Percentiles rank a stretch among this genome's conserved stretches.
phyloP scores from a whole-genome alignment of 108 stramenopile species.

The Schizochytrium sp. region DNA sequence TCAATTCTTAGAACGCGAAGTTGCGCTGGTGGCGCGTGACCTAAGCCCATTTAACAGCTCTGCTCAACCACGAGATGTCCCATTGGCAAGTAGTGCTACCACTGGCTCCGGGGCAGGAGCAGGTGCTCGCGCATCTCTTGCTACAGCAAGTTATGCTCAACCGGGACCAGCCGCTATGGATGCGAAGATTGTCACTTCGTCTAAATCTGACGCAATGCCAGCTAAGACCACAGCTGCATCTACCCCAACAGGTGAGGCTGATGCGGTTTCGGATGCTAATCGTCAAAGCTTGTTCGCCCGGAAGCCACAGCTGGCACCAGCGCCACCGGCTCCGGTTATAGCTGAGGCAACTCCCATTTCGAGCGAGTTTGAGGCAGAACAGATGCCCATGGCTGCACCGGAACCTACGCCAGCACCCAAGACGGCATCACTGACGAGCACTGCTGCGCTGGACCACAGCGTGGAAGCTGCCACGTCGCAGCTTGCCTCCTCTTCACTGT shows the following conservation, averaged over 20 bases:
- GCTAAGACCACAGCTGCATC: neutral
- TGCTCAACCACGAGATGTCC: neutral
- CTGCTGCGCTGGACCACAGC: no score
- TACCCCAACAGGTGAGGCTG: neutral
- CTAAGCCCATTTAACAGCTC: neutral
- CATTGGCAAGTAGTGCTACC: neutral
- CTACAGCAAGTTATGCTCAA: no score
- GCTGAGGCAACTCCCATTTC: no score
- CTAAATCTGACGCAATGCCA: neutral
- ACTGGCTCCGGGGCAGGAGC: no score
- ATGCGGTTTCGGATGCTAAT: neutral
- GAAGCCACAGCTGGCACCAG: neutral
- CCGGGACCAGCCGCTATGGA: neutral
- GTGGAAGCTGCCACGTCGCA: no score
- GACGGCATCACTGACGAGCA: no score
- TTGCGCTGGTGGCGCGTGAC: constrained; percentile 36
- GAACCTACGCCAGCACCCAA: no score
- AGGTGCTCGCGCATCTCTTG: no score
- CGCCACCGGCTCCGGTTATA: neutral
- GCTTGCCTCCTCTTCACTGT: no score
- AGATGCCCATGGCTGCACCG: no score
- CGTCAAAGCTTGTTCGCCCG: neutral
- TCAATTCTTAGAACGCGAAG: neutral
- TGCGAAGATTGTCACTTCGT: neutral
- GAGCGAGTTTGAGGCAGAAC: no score